These are phyloP conservation scores for Lepidopterella palustris DNA, from an alignment of 495 filamentous ascomycete species.

Conservation along the genomic window DNA sequence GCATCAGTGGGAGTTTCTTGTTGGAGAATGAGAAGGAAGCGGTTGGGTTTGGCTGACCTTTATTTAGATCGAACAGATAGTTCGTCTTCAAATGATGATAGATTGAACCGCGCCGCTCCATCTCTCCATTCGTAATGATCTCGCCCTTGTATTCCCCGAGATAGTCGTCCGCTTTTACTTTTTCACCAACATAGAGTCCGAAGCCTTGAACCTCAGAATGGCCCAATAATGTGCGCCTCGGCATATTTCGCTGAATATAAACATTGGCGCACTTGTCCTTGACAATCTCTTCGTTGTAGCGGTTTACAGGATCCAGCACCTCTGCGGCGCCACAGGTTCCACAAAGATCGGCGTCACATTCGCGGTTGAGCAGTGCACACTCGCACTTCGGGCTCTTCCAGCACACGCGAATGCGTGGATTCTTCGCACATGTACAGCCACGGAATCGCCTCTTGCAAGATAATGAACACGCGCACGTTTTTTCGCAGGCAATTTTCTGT, in stretches of 20 bases:
- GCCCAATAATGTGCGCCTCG: slow-evolving; percentile 56
- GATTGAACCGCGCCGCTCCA: slow-evolving; percentile 57
- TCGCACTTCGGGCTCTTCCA: slow-evolving; percentile 47
- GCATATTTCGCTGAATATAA: slow-evolving; percentile 52
- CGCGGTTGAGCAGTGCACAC: slow-evolving; percentile 55
- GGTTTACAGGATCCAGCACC: slow-evolving; percentile 54
- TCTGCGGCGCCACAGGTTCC: slow-evolving; percentile 56
- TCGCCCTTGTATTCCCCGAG: slow-evolving; percentile 71
- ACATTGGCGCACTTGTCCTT: slow-evolving; percentile 56
- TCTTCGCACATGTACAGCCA: slow-evolving; percentile 56
- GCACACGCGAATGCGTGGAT: slow-evolving; percentile 44
- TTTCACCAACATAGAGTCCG: slow-evolving; percentile 58
- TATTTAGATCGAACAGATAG: slow-evolving; percentile 61
- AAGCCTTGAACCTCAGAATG: slow-evolving; percentile 56
- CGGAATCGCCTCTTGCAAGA: slow-evolving; percentile 57
- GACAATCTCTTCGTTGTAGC: slow-evolving; percentile 46
- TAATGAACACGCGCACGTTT: slow-evolving; percentile 54
- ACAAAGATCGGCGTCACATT: slow-evolving; percentile 68
- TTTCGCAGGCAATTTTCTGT: slow-evolving; percentile 56
- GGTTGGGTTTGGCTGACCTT: slow-evolving; percentile 37
- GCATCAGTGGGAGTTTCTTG: slow-evolving; percentile 43
- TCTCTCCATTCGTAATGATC: slow-evolving; percentile 57
- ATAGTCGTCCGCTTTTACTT: slow-evolving; percentile 53
- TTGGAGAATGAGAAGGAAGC: neutral
- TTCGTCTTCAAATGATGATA: slow-evolving; percentile 54